A percentile compares a stretch with the other conserved stretches of the same genome.
Conservation (phyloP, 2,329 filamentous ascomycete species). For the Raffaelea deltoideospora region DNA sequence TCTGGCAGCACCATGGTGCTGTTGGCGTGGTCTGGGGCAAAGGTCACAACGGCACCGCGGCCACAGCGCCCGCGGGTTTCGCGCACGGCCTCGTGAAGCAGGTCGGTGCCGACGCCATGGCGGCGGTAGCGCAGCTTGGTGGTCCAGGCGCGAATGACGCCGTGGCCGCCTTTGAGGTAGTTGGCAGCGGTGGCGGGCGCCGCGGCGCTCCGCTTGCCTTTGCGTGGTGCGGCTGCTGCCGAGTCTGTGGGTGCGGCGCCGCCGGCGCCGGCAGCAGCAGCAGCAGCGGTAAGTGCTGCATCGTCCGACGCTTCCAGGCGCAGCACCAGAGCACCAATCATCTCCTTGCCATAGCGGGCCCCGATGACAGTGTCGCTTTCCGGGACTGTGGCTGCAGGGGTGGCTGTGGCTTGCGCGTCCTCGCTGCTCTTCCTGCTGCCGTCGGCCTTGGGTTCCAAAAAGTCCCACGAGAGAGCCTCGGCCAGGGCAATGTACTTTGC, state of each 20-base stretch:
- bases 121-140: constrained; percentile 53
- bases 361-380: constrained; percentile 42
- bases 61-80: constrained; percentile 55
- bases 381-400: constrained; percentile 11
- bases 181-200: constrained; percentile 21
- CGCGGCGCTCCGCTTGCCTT: constrained; percentile 9
- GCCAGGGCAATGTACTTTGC: constrained; percentile 48
- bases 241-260: neutral
- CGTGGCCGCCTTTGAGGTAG: constrained; percentile 42
- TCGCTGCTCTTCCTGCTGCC: constrained; percentile 6
- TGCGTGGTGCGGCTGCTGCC: neutral
- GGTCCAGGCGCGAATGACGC: constrained; percentile 71
- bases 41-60: constrained; percentile 50
- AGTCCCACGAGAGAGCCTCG: constrained; percentile 44
- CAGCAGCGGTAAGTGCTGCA: constrained; percentile 4
- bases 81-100: constrained; percentile 59
- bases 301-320: constrained; percentile 48
- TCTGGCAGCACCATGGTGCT: constrained; percentile 45
- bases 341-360: constrained; percentile 48
- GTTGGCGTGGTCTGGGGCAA: constrained; percentile 68
- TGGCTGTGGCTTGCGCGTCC: constrained; percentile 3
- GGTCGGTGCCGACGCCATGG: constrained; percentile 54
- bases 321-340: constrained; percentile 59
- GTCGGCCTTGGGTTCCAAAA: constrained; percentile 27
- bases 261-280: neutral